A percentile compares a stretch with the other conserved stretches of the same genome.
These are phyloP conservation scores for Pythium biforme DNA, from an alignment of 352 stramenopile species.

Conservation along the genomic window DNA sequence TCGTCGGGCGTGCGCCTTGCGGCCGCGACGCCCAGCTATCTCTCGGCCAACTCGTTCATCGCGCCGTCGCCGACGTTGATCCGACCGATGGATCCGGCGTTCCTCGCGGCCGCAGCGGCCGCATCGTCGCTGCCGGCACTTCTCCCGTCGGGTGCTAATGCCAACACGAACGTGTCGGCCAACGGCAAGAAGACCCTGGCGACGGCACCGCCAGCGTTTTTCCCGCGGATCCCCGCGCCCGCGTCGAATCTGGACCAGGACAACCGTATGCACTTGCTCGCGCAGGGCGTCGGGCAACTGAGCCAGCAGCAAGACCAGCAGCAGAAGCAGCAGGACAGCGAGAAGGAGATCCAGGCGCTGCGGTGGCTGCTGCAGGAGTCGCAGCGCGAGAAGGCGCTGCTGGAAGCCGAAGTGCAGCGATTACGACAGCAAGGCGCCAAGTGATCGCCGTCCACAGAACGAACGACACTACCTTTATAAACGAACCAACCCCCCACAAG, in stretches of 20 bases:
- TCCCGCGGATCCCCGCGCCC: constrained; percentile 37
- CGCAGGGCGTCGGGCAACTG: constrained; percentile 52
- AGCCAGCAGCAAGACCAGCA: constrained; percentile 54
- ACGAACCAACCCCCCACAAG: background rate
- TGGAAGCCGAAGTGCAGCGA: constrained; percentile 66
- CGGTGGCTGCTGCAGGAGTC: constrained; percentile 67
- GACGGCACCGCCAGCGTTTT: constrained; percentile 33
- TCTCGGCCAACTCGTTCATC: constrained; percentile 29
- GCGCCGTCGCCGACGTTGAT: constrained; percentile 42
- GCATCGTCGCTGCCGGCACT: constrained; percentile 46
- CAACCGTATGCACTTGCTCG: constrained; percentile 69
- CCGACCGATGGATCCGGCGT: constrained; percentile 24
- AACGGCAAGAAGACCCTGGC: constrained; percentile 4
- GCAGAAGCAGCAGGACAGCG: constrained; percentile 36
- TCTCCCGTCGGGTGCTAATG: constrained; percentile 34
- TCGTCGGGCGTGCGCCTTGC: constrained; percentile 4
- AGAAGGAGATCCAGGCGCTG: constrained; percentile 66
- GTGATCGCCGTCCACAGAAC: constrained; percentile 2
- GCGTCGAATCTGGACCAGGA: constrained; percentile 26
- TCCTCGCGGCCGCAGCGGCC: constrained; percentile 7
- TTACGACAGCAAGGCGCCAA: constrained; percentile 45
- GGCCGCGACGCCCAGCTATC: background rate
- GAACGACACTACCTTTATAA: background rate
- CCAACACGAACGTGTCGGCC: background rate
- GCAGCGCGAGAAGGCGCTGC: constrained; percentile 66